Conservation (phyloP, 2,329 filamentous ascomycete genomes). For the Pseudogymnoascus sp. region DNA sequence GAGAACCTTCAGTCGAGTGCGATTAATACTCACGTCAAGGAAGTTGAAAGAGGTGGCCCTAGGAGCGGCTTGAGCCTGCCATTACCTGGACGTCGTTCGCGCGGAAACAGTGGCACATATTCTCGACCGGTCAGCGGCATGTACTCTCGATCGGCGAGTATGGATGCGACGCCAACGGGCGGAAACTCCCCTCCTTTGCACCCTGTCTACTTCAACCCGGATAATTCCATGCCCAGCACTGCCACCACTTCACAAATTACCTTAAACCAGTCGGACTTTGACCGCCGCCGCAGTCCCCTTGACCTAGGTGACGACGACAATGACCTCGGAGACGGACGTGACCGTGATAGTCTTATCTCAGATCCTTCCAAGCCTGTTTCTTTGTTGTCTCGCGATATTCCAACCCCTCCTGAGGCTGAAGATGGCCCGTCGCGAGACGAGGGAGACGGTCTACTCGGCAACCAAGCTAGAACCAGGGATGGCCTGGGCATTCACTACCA, state of each 20-base stretch:
- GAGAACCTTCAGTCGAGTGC: constrained; percentile 52
- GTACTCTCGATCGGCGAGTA: neutral
- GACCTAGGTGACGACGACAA: neutral
- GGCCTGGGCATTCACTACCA: neutral
- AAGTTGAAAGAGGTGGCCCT: constrained; percentile 17
- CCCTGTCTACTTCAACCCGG: neutral
- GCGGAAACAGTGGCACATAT: constrained; percentile 2
- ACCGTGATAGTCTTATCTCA: neutral
- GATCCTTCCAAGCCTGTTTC: neutral
- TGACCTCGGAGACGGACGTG: neutral
- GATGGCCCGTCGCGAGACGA: neutral
- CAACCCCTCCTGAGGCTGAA: neutral
- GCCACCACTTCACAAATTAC: neutral
- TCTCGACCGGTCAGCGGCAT: constrained; percentile 4
- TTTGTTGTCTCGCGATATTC: neutral
- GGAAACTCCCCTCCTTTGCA: constrained; percentile 1
- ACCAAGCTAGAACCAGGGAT: neutral
- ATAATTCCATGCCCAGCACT: neutral
- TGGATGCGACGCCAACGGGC: neutral
- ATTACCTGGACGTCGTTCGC: neutral
- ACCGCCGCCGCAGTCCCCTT: neutral
- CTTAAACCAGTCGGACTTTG: neutral
- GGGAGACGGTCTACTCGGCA: neutral
- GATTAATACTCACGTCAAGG: constrained; percentile 39
- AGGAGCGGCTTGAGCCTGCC: neutral